phyloP scores from a whole-genome alignment of 2,329 filamentous ascomycete genomes.

The Aspergillus floridensis region DNA sequence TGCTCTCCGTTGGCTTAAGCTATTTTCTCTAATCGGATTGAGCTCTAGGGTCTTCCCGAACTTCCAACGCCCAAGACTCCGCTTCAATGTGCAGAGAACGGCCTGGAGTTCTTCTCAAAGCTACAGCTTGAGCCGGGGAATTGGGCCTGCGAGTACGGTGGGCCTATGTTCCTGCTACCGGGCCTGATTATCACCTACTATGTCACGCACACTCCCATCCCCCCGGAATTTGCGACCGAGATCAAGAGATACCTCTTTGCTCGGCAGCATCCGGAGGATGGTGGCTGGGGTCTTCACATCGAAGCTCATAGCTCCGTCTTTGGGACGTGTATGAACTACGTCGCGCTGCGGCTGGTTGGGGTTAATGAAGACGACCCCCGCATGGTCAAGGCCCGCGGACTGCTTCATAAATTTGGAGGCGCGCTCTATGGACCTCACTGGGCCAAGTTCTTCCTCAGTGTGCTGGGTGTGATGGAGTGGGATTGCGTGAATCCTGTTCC shows the following conservation, averaged over 20 bases:
- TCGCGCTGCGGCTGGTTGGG: conserved; percentile 73
- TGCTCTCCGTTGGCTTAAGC: not conserved
- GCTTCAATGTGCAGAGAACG: conserved; percentile 76
- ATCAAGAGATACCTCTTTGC: conserved; percentile 91
- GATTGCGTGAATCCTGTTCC: conserved; percentile 93
- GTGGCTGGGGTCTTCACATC: conserved; percentile 96
- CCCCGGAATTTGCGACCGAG: conserved; percentile 74
- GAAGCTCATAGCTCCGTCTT: conserved; percentile 92
- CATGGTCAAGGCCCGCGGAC: conserved; percentile 79
- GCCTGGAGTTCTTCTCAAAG: conserved; percentile 81
- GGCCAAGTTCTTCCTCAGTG: conserved; percentile 93
- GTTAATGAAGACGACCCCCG: conserved; percentile 78
- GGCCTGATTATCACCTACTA: conserved; percentile 84
- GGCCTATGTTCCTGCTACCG: conserved; percentile 91
- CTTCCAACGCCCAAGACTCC: conserved; percentile 70
- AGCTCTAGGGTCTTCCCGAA: conserved; percentile 65
- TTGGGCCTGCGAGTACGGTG: conserved; percentile 97
- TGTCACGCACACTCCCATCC: conserved; percentile 82
- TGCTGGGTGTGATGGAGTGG: conserved; percentile 81
- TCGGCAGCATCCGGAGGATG: conserved; percentile 78
- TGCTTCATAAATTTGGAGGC: conserved; percentile 81
- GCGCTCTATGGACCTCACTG: conserved; percentile 84
- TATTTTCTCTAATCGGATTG: not conserved
- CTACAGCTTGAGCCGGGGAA: conserved; percentile 86
- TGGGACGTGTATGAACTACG: conserved; percentile 87